phyloP scores from a whole-genome alignment of 2,329 filamentous ascomycete species.

The Colletotrichum lindemuthianum region DNA sequence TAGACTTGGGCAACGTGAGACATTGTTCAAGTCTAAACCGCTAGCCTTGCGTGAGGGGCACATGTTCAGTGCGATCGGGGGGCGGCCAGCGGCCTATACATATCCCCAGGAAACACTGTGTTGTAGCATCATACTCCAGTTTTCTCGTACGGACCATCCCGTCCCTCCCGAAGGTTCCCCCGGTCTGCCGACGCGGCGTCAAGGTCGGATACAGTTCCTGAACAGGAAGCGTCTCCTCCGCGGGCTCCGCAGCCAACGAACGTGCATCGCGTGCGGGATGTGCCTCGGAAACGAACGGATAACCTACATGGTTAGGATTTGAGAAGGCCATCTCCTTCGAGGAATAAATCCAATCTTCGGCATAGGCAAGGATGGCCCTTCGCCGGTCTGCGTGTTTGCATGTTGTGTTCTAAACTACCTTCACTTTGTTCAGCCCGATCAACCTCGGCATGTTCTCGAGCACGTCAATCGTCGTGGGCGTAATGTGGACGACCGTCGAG shows the following conservation, averaged over 20 bases:
- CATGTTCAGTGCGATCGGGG: not conserved
- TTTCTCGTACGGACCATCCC: slow-evolving; percentile 24
- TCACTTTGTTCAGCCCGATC: too few species aligned
- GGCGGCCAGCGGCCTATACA: not conserved
- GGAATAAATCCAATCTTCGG: not conserved
- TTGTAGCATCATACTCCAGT: slow-evolving; percentile 5
- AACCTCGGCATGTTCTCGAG: too few species aligned
- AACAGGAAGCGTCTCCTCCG: slow-evolving; percentile 11
- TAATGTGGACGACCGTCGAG: too few species aligned
- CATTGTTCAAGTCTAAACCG: slow-evolving; percentile 12
- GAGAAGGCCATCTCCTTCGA: too few species aligned
- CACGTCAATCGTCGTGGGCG: too few species aligned
- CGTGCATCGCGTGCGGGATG: slow-evolving; percentile 12
- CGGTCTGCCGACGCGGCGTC: slow-evolving; percentile 22
- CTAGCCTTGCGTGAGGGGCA: slow-evolving; percentile 16
- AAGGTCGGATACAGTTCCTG: slow-evolving; percentile 11
- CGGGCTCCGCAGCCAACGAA: slow-evolving; percentile 18
- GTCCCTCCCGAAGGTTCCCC: slow-evolving; percentile 29
- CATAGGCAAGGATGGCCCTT: slow-evolving; percentile 6
- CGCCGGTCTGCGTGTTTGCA: not conserved
- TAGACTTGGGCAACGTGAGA: slow-evolving; percentile 19
- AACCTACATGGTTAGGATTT: too few species aligned
- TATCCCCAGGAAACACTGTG: not conserved
- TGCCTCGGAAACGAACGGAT: not conserved
- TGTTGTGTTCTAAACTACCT: too few species aligned